A percentile compares a stretch with the other conserved stretches of the same genome.
Evolutionary conservation across 192 early-diverging fungal genomes (phyloP).

Genomic region (Linnemannia exigua): DNA sequence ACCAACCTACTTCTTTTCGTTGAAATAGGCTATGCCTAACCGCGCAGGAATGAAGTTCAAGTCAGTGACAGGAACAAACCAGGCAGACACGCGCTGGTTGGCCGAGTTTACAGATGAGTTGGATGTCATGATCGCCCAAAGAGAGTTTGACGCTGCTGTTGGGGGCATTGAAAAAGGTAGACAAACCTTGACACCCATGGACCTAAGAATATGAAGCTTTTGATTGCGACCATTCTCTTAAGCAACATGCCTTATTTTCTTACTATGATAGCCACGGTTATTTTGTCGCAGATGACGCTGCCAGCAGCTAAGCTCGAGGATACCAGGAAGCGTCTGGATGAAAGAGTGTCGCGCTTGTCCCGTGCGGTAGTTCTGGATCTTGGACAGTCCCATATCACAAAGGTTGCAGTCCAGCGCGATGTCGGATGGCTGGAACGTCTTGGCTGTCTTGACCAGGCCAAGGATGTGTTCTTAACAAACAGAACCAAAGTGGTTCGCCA

Average conservation of each 20-base stretch:
- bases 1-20: too few species aligned
- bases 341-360: conserved; percentile 59
- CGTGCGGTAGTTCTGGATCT: conserved; percentile 73
- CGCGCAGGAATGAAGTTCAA: conserved; percentile 47
- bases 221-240: neutral
- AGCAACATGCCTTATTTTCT: neutral
- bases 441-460: conserved; percentile 84
- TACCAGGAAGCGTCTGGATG: conserved; percentile 58
- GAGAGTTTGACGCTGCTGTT: conserved; percentile 92
- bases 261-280: conserved; percentile 44
- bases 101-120: conserved; percentile 88
- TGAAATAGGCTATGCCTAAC: conserved; percentile 44
- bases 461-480: conserved; percentile 87
- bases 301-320: conserved; percentile 55
- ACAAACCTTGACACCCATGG: too few species aligned
- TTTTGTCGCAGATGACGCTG: conserved; percentile 46
- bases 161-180: conserved; percentile 75
- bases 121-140: conserved; percentile 93
- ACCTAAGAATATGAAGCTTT: too few species aligned
- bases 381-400: conserved; percentile 84
- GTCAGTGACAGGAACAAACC: conserved; percentile 29
- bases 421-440: conserved; percentile 87
- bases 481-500: conserved; percentile 84
- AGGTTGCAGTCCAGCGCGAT: conserved; percentile 82
- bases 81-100: conserved; percentile 69